Evolutionary conservation across 2,329 filamentous ascomycete species (phyloP), one percentile per base, ranked within the genome.

Genomic region (Xylariomycetidae sp.): DNA sequence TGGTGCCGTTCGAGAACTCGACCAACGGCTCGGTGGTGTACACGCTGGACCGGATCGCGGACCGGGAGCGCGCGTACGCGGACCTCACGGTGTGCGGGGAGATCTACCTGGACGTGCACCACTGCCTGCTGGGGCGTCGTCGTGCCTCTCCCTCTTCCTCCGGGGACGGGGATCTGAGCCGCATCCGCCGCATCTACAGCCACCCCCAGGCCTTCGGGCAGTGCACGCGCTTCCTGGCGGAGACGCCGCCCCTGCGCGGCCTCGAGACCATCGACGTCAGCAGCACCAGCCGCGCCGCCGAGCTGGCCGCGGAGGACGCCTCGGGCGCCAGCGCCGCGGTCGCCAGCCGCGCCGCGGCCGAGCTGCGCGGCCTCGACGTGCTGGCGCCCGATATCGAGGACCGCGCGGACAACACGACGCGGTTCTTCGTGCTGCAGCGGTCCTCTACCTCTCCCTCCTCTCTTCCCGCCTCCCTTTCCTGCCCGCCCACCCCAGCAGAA

Each of bases 151-250:
- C 42, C 15, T 33, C 45, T 5, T 32, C 34, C n/a, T 9, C 38
- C n/a, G n/a, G n/a, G n/a, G n/a, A n/a, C n/a, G n/a, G n/a, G n/a
- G n/a, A n/a, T n/a, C 59, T 89, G 41, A 59, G 64, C 35, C 70
- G 82, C 47, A 72, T 96, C 50, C 74, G 71, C 47, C 81, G 82
- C 51, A 61, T 98, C 25, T 94, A 95, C 65, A 92, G 86, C 16
- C 92, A 98, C 60, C 89, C 90, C 8, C 92, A 98, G 61, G 92
- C 88, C 18, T 95, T 92, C 69, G 88, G 88, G 17, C 92, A 98
- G 63, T 95, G 89, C 60, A 79, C 79, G 27, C 60, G 55, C 7
- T 95, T 95, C 60, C 72, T 95, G 17, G 7, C 13, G 8, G 7
- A 17, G 14, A 13, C 18, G 7, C 65, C 69, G 18, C 68, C 85